Evolutionary conservation across 768 basidiomycete species (phyloP).

Genomic region (Cyclocybe aegerita): DNA sequence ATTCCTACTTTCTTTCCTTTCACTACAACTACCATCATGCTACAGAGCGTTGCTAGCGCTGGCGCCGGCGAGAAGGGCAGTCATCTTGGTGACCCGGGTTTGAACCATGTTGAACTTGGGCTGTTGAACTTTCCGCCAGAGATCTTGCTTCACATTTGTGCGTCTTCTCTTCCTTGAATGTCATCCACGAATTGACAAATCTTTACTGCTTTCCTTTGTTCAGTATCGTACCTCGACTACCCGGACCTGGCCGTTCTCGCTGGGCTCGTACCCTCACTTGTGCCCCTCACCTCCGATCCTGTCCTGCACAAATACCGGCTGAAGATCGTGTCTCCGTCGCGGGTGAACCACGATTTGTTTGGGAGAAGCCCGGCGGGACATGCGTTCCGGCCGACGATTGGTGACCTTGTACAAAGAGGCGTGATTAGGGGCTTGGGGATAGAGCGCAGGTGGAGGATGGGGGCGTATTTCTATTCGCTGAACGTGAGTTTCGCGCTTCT

Average conservation of each 20-base stretch:
- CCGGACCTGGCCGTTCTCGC: conserved; percentile 64
- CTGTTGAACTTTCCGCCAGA: conserved; percentile 52
- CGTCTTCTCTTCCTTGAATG: conserved; percentile 16
- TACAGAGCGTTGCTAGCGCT: neutral
- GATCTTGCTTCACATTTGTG: conserved; percentile 58
- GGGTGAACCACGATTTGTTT: conserved; percentile 65
- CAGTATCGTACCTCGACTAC: conserved; percentile 72
- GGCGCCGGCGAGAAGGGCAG: neutral
- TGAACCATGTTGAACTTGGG: conserved; percentile 3
- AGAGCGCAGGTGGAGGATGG: conserved; percentile 65
- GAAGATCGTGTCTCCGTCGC: conserved; percentile 62
- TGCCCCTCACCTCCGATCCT: conserved; percentile 56
- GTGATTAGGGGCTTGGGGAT: conserved; percentile 70
- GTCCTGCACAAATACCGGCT: conserved; percentile 63
- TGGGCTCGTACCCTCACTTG: conserved; percentile 45
- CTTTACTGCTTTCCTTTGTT: neutral
- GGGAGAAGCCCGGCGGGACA: conserved; percentile 54
- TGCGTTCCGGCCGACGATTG: conserved; percentile 60
- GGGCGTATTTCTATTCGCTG: conserved; percentile 62
- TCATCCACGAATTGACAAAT: neutral
- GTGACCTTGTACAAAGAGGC: conserved; percentile 66
- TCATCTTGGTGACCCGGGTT: neutral
- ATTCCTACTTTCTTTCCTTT: neutral
- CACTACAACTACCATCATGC: conserved; percentile 1
- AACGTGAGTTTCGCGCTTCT: conserved; percentile 39